Evolutionary conservation across 2,329 filamentous ascomycete genomes (phyloP).

Genomic region (Paecilomyces niveus): DNA sequence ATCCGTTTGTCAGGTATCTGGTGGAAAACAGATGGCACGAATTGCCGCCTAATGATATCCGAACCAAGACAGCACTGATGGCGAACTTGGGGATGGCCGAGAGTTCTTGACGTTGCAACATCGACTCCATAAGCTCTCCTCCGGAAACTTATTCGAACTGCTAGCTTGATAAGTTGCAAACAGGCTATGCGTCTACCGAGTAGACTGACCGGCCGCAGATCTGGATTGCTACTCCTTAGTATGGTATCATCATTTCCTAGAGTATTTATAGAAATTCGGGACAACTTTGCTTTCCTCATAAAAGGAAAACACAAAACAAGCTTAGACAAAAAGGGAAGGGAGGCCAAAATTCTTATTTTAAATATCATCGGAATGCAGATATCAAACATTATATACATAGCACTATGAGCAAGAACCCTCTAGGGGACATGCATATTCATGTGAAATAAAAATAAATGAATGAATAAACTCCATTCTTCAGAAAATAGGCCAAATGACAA

Average conservation of each 20-base stretch:
- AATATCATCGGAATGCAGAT: background rate
- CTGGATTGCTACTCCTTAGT: background rate
- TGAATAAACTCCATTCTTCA: no score
- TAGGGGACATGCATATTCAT: background rate
- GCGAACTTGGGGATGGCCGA: conserved; percentile 6
- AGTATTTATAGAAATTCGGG: no score
- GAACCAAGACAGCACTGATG: conserved; percentile 18
- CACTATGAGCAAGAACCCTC: background rate
- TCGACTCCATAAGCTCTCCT: background rate
- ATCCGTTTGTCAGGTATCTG: conserved; percentile 28
- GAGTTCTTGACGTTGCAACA: background rate
- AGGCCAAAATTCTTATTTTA: background rate
- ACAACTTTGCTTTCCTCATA: no score
- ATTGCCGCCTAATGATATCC: conserved; percentile 15
- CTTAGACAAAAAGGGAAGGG: background rate
- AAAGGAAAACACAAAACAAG: no score
- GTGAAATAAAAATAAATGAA: background rate
- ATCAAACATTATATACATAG: background rate
- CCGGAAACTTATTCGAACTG: no score
- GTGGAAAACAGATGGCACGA: conserved; percentile 25
- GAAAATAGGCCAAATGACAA: no score
- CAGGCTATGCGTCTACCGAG: background rate
- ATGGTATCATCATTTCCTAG: no score
- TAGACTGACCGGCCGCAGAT: background rate
- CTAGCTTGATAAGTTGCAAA: background rate